Base-by-base conservation (phyloP, 495 filamentous ascomycete genomes). In the Platismatia glauca region DNA sequence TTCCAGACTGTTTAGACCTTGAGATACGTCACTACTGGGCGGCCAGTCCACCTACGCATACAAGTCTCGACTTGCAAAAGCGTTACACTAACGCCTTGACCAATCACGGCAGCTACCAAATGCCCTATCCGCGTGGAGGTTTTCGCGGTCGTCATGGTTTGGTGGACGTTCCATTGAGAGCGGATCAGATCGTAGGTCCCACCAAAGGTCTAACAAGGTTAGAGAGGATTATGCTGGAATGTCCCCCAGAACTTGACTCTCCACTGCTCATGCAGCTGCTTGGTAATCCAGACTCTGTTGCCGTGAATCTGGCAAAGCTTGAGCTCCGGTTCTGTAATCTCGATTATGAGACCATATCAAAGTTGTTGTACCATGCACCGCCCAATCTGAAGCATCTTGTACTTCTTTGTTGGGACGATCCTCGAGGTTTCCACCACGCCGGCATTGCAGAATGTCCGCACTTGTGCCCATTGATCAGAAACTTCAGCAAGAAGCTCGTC, bases 1-100 rank as follows among this genome's bases (percentile, higher is more conserved):
- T 66, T 55, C 64, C 59, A 33, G 64, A 68, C 34, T 63, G 64
- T 53, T 56, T 39, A 13, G 34, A 58, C 16, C 64, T 68, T 31
- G 66, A 68, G n/a, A 53, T 66, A 53, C 64, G 66, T 43, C 66
- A 67, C 38, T 46, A 61, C 43, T 67, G 65, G 65, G 58, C 61
- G 15, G 37, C 48, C 31, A 48, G 39, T 29, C 65, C 61, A 44
- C 38, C 56, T 16, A 12, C 15, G 15, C 20, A 33, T 50, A 61
- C 61, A 43, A 64, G 57, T 52, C 65, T 67, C 18, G 44, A 66
- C 55, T 33, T 60, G 31, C 5, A 29, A 41, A 48, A 31, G 27
- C 18, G 55, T n/a, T 41, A 58, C 38, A 22, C 24, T 18, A 6
- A 57, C 27, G 11, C 3, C 33, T 22, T 8, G 9, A 39, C 34